A percentile compares a stretch with the other conserved stretches of the same genome.
phyloP scores from a whole-genome alignment of 257 asterid genomes.

The Solanum clarkiae region DNA sequence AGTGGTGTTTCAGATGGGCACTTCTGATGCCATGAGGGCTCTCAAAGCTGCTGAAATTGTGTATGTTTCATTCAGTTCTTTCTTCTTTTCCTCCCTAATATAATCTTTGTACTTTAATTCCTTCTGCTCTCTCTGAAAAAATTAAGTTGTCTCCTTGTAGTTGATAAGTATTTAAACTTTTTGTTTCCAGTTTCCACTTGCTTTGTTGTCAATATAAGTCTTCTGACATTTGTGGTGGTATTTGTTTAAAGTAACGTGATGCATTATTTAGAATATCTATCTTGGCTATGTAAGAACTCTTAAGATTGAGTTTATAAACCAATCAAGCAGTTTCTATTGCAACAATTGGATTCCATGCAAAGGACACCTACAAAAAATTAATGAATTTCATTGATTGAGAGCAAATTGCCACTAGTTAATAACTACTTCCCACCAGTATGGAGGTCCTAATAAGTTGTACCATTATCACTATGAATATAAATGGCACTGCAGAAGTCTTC shows the following conservation, averaged over 20 bases:
- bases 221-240: neutral
- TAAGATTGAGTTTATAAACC: neutral
- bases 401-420: neutral
- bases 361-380: neutral
- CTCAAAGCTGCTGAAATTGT: conserved; percentile 71
- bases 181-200: neutral
- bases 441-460: neutral
- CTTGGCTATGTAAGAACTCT: neutral
- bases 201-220: neutral
- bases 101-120: neutral
- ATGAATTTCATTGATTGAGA: neutral
- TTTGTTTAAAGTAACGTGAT: neutral
- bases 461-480: neutral
- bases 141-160: neutral
- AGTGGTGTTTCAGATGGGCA: conserved; percentile 90
- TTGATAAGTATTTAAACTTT: neutral
- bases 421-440: neutral
- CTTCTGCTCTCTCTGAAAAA: neutral
- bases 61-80: conserved; percentile 27
- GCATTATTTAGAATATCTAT: neutral
- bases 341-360: neutral
- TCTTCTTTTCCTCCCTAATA: neutral
- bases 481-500: neutral
- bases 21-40: conserved; percentile 88
- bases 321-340: neutral